Percentiles rank a stretch among this genome's conserved stretches.
These are phyloP conservation scores for Aspergillus sp. DNA, from an alignment of 2,329 filamentous ascomycete genomes.

Conservation along the genomic window DNA sequence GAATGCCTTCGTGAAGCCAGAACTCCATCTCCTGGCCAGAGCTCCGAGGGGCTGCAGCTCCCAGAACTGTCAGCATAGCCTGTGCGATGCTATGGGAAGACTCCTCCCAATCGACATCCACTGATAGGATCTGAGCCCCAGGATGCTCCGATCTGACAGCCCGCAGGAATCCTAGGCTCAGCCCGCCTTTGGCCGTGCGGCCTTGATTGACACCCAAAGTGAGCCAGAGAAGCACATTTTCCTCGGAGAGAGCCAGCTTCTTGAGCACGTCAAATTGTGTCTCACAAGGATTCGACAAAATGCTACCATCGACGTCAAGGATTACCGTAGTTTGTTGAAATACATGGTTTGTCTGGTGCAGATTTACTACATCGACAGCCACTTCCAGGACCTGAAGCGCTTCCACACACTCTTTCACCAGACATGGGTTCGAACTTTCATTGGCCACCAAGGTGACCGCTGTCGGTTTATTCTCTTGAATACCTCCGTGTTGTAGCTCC, in stretches of 20 bases:
- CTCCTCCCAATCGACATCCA: slow-evolving; percentile 1
- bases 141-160: slow-evolving; percentile 1
- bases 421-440: background rate
- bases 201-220: background rate
- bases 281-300: background rate
- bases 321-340: background rate
- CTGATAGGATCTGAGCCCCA: background rate
- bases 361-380: background rate
- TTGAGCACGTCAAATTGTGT: background rate
- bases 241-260: background rate
- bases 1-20: slow-evolving; percentile 4
- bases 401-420: background rate
- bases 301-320: background rate
- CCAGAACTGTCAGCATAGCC: background rate
- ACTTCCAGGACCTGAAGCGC: background rate
- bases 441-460: background rate
- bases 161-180: slow-evolving; percentile 6
- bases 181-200: background rate
- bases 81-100: background rate
- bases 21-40: slow-evolving; percentile 6
- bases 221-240: background rate
- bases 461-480: too few species aligned
- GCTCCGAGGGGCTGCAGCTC: background rate
- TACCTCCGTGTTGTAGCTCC: too few species aligned
- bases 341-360: background rate